Evolutionary conservation across 257 asterid genomes (phyloP), one percentile per base, ranked within the genome.

Genomic region (Lycium ferocissimum): DNA sequence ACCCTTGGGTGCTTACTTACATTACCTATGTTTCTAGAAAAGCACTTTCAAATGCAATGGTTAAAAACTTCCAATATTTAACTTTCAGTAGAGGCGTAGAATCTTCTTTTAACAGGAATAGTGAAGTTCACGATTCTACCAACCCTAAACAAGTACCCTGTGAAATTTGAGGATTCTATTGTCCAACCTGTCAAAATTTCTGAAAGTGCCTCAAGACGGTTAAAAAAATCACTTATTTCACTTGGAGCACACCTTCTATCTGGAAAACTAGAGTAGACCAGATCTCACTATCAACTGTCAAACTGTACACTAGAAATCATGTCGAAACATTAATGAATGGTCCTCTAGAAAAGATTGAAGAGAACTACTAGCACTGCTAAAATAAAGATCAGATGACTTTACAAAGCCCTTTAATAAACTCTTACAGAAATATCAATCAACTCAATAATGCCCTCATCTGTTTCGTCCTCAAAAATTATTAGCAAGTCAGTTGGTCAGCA

Each of bases 231-330:
- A 20, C 65, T 11, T 53, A 79, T 33, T 43, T 14, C 56, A 45
- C 58, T 45, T 73, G 38, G 26, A 73, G 80, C 38, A 45, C 37
- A 72, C 38, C 17, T n/a, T 43, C 8, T 43, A 72, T 43, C 38
- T 72, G 38, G 37, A n/a, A n/a, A 43, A 72, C 58, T 18, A 72
- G 57, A 45, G 58, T 18, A 72, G 57, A 72, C 18, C 80, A 73
- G 45, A 45, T 73, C 80, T 45, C 57, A n/a, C 58, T 9, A 6
- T 45, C n/a, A 73, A n/a, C 59, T 5, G 59, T 73, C 58, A 73
- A 45, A n/a, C 45, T 5, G 10, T 49, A 33, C 47, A 67, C 75
- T 35, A 15, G 13, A 1, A 38, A 67, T 37, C 76, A 5, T 33
- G 20, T 6, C 5, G 7, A 12, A 75, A 49, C 49, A 20, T 6